Evolutionary conservation across 371 early-diverging fungal species (phyloP).

Genomic region (Dichotomocladium elegans): DNA sequence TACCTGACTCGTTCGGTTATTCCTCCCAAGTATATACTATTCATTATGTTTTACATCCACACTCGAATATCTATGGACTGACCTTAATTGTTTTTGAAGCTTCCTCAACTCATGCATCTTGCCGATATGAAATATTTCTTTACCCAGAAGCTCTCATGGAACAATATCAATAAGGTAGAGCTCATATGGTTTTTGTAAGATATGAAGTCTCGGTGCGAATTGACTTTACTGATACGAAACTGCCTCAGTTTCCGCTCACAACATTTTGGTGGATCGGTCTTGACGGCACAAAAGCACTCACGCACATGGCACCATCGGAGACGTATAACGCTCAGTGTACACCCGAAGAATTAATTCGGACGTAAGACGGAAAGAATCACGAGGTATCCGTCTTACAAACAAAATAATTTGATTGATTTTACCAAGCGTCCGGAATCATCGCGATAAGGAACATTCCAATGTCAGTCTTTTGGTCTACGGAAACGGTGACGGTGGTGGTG

Average conservation of each 20-base stretch:
- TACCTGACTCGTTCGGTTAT: slow-evolving; percentile 90
- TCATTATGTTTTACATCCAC: neutral
- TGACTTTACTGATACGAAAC: neutral
- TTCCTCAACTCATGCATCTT: slow-evolving; percentile 88
- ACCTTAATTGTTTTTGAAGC: too few species aligned
- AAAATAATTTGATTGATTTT: neutral
- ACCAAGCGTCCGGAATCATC: slow-evolving; percentile 33
- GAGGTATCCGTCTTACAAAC: neutral
- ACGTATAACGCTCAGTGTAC: slow-evolving; percentile 43
- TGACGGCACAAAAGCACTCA: slow-evolving; percentile 67
- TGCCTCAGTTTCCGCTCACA: slow-evolving; percentile 93
- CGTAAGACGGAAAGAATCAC: slow-evolving; percentile 12
- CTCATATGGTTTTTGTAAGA: slow-evolving; percentile 6
- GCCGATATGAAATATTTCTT: slow-evolving; percentile 91
- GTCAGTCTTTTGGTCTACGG: slow-evolving; percentile 86
- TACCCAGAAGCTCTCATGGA: slow-evolving; percentile 98
- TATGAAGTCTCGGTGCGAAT: neutral
- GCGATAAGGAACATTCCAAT: slow-evolving; percentile 50
- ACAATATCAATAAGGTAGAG: slow-evolving; percentile 96
- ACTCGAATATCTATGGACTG: neutral
- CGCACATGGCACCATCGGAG: slow-evolving; percentile 84
- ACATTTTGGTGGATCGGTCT: slow-evolving; percentile 87
- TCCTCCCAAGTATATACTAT: slow-evolving; percentile 31
- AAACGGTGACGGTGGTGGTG: slow-evolving; percentile 97
- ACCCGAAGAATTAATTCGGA: slow-evolving; percentile 11